Conservation (phyloP, 2,329 filamentous ascomycete species). For the Chalara sp. region DNA sequence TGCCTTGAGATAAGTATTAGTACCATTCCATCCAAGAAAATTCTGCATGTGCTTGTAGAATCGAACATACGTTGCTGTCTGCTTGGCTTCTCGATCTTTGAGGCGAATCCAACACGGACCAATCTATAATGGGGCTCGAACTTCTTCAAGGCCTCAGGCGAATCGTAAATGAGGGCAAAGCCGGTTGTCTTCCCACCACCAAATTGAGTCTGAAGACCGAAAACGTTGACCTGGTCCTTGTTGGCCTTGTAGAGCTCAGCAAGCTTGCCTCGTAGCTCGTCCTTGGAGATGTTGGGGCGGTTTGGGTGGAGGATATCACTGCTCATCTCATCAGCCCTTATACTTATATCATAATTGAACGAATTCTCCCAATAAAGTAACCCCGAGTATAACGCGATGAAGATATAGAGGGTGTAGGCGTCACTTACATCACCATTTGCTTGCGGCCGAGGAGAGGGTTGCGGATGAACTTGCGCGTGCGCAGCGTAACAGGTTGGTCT, state of each 20-base stretch:
- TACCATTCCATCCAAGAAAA: background rate
- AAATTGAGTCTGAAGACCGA: slow-evolving; percentile 97
- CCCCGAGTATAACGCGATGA: too few relatives aligned
- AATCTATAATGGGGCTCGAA: slow-evolving; percentile 99
- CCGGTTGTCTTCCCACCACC: slow-evolving; percentile 99
- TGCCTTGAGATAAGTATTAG: slow-evolving; percentile 55
- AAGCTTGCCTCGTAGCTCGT: slow-evolving; percentile 94
- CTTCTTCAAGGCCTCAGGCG: slow-evolving; percentile 97
- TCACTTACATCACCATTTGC: slow-evolving; percentile 98
- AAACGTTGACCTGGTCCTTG: slow-evolving; percentile 96
- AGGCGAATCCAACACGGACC: slow-evolving; percentile 84
- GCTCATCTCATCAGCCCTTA: slow-evolving; percentile 16
- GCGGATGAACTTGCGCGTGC: slow-evolving; percentile 99
- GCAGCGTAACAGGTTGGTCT: slow-evolving; percentile 74
- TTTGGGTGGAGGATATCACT: slow-evolving; percentile 99
- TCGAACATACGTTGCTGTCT: slow-evolving; percentile 93
- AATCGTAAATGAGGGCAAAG: slow-evolving; percentile 98
- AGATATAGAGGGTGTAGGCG: too few relatives aligned
- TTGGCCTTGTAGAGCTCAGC: slow-evolving; percentile 94
- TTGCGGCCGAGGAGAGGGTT: slow-evolving; percentile 98
- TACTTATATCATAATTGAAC: too few relatives aligned
- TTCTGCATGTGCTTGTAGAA: background rate
- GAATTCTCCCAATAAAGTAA: too few relatives aligned
- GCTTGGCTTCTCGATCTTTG: slow-evolving; percentile 94
- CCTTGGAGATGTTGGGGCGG: slow-evolving; percentile 98